A percentile compares a stretch with the other conserved stretches of the same genome.
Evolutionary conservation across 352 stramenopile genomes (phyloP).

Genomic region (Pythium graminicola): DNA sequence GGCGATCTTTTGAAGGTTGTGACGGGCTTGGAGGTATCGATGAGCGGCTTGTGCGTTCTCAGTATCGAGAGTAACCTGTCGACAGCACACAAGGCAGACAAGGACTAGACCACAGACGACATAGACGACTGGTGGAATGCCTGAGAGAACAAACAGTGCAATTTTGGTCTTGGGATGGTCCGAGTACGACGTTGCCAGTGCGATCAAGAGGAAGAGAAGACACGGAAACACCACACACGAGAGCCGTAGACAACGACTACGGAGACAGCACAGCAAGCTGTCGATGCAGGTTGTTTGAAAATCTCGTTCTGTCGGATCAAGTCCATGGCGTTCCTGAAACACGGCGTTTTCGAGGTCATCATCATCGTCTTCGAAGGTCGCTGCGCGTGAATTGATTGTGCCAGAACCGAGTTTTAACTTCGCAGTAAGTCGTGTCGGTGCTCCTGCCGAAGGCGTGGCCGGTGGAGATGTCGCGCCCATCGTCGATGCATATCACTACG

Average conservation of each 20-base stretch:
- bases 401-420: conserved; percentile 4
- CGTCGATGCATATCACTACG: background rate
- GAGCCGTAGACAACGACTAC: conserved; percentile 47
- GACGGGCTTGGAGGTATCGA: conserved; percentile 33
- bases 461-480: conserved; percentile 4
- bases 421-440: background rate
- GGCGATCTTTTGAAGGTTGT: conserved; percentile 45
- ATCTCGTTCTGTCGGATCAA: conserved; percentile 17
- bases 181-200: conserved; percentile 27
- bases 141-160: conserved; percentile 40
- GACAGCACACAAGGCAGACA: conserved; percentile 41
- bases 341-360: conserved; percentile 42
- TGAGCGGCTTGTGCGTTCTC: conserved; percentile 60
- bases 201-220: conserved; percentile 46
- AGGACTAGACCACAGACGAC: conserved; percentile 28
- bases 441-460: background rate
- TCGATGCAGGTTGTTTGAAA: conserved; percentile 36
- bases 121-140: conserved; percentile 37
- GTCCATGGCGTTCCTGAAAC: conserved; percentile 49
- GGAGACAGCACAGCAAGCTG: conserved; percentile 51
- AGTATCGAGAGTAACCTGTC: conserved; percentile 41
- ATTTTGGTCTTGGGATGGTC: conserved; percentile 23
- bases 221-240: conserved; percentile 52
- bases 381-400: conserved; percentile 4
- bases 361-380: conserved; percentile 20